Conservation (phyloP, 768 basidiomycete species). For the Termitomyces sp. region DNA sequence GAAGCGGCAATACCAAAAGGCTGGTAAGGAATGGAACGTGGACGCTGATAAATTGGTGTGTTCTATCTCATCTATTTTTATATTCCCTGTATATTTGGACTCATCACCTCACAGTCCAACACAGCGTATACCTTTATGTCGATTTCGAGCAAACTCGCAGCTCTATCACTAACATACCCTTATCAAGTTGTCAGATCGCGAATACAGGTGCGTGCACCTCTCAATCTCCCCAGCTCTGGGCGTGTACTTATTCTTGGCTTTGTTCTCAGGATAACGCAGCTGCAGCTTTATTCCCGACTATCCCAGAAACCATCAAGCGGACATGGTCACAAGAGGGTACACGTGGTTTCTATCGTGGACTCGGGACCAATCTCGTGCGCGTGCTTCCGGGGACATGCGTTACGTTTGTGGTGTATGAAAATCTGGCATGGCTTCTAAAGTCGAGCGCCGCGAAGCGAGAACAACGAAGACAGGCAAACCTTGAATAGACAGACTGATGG, state of each 20-base stretch:
- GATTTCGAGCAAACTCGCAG: slow-evolving; percentile 83
- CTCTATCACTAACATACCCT: slow-evolving; percentile 87
- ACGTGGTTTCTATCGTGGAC: slow-evolving; percentile 89
- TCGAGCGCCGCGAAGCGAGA: slow-evolving; percentile 60
- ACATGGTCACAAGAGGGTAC: slow-evolving; percentile 83
- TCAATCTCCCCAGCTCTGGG: slow-evolving; percentile 2
- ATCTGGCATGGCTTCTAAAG: slow-evolving; percentile 79
- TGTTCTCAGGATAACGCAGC: slow-evolving; percentile 63
- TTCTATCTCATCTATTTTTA: slow-evolving; percentile 10
- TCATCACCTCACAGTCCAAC: slow-evolving; percentile 63
- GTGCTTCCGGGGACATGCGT: slow-evolving; percentile 97
- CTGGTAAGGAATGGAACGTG: slow-evolving; percentile 63
- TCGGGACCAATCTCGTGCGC: slow-evolving; percentile 90
- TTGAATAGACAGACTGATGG: slow-evolving; percentile 3
- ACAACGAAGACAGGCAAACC: slow-evolving; percentile 14
- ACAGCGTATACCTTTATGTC: slow-evolving; percentile 90
- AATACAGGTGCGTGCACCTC: slow-evolving; percentile 64
- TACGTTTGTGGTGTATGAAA: slow-evolving; percentile 97
- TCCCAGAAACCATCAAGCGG: slow-evolving; percentile 73
- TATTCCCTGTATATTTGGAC: neutral
- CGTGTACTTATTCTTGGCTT: neutral
- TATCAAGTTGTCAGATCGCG: slow-evolving; percentile 96
- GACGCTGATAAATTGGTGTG: slow-evolving; percentile 87
- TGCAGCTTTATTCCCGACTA: slow-evolving; percentile 72
- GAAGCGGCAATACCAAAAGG: slow-evolving; percentile 54